Conservation (phyloP, 352 stramenopile species). For the Globisporangium nagaii region DNA sequence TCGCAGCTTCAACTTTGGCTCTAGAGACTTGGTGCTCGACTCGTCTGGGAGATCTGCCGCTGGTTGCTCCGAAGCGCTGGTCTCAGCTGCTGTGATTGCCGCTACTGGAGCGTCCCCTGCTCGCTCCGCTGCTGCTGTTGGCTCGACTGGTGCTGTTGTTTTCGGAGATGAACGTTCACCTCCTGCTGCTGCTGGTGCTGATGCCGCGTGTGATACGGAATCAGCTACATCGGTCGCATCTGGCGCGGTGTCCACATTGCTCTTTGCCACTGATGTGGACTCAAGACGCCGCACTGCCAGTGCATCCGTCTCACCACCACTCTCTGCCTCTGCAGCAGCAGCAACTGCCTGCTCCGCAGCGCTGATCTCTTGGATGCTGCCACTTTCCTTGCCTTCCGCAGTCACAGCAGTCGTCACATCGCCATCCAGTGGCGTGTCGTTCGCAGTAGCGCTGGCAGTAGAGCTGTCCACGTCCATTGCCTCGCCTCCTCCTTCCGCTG, state of each 20-base stretch:
- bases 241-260: background rate
- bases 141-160: background rate
- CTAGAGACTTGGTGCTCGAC: background rate
- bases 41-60: background rate
- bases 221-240: background rate
- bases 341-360: background rate
- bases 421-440: too few relatives aligned
- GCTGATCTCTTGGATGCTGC: too few relatives aligned
- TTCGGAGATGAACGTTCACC: too few relatives aligned
- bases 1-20: conserved; percentile 1
- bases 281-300: background rate
- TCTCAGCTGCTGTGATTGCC: too few relatives aligned
- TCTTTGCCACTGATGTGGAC: background rate
- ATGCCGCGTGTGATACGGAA: background rate
- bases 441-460: too few relatives aligned
- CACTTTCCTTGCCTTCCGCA: too few relatives aligned
- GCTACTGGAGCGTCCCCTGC: background rate
- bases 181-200: background rate
- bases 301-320: background rate
- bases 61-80: too few relatives aligned
- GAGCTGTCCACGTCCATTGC: too few relatives aligned
- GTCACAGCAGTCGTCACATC: too few relatives aligned
- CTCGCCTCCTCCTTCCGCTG: background rate
- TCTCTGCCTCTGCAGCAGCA: background rate
- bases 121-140: background rate